Conservation (phyloP, 1,284 basidiomycete genomes). For the Cryptococcus sp. region DNA sequence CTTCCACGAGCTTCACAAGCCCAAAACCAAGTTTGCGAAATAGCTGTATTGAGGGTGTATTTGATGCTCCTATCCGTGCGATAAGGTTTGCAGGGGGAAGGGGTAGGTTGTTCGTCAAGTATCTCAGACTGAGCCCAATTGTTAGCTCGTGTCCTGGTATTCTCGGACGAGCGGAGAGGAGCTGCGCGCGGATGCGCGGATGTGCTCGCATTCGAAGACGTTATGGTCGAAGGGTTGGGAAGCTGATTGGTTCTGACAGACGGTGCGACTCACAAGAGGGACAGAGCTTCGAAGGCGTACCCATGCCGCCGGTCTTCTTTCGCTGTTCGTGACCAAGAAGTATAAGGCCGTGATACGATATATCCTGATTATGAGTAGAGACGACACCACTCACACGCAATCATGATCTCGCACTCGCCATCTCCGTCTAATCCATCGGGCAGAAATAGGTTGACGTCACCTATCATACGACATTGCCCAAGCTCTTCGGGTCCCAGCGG, state of each 20-base stretch:
- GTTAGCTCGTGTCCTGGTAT: slow-evolving; percentile 19
- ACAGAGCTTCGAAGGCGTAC: neutral
- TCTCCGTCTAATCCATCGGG: slow-evolving; percentile 61
- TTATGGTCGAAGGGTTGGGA: no score
- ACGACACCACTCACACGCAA: slow-evolving; percentile 63
- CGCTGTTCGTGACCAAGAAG: neutral
- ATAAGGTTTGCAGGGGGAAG: slow-evolving; percentile 55
- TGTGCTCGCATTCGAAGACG: no score
- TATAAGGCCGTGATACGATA: neutral
- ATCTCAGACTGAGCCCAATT: slow-evolving; percentile 41
- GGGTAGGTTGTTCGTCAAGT: slow-evolving; percentile 32
- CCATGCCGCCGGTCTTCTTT: slow-evolving; percentile 8
- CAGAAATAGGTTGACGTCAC: slow-evolving; percentile 90
- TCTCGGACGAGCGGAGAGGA: no score
- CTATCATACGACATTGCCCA: slow-evolving; percentile 70
- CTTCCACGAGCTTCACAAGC: slow-evolving; percentile 64
- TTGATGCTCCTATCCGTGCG: slow-evolving; percentile 61
- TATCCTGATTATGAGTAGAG: neutral
- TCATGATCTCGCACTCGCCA: slow-evolving; percentile 78
- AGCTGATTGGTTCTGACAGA: no score
- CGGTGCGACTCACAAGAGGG: neutral
- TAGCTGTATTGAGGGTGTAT: slow-evolving; percentile 61
- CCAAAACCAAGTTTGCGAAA: slow-evolving; percentile 71
- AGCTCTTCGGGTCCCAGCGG: slow-evolving; percentile 42
- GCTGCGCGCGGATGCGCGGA: no score